phyloP scores from a whole-genome alignment of 768 basidiomycete species.

The Suillus clintonianus region DNA sequence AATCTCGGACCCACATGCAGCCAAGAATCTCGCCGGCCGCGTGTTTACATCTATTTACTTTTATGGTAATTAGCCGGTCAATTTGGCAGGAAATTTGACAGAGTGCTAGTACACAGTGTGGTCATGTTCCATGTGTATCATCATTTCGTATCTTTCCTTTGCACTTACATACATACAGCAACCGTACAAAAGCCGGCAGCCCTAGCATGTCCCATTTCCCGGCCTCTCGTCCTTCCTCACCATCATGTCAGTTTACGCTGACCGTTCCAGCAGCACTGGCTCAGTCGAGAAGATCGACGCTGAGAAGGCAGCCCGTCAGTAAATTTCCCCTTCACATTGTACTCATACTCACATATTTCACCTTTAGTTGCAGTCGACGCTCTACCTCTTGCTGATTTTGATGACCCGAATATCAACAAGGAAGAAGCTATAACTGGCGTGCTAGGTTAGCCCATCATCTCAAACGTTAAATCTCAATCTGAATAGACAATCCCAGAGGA shows the following conservation, averaged over 20 bases:
- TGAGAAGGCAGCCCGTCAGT: conserved; percentile 13
- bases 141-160: background rate
- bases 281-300: conserved; percentile 19
- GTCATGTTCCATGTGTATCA: background rate
- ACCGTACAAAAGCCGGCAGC: background rate
- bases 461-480: background rate
- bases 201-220: background rate
- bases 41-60: background rate
- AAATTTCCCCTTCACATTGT: background rate
- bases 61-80: background rate
- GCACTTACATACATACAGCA: background rate
- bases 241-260: conserved; percentile 21
- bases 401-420: conserved; percentile 49
- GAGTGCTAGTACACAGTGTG: background rate
- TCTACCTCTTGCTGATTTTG: conserved; percentile 32
- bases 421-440: conserved; percentile 23
- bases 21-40: background rate
- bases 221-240: background rate
- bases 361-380: background rate
- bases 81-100: background rate
- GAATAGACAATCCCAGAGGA: conserved; percentile 28
- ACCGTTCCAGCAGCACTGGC: conserved; percentile 16
- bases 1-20: background rate
- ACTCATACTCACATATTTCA: background rate
- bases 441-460: background rate